These are phyloP conservation scores for Begonia fuchsioides DNA, from an alignment of 306 rosid genomes.

Conservation along the genomic window DNA sequence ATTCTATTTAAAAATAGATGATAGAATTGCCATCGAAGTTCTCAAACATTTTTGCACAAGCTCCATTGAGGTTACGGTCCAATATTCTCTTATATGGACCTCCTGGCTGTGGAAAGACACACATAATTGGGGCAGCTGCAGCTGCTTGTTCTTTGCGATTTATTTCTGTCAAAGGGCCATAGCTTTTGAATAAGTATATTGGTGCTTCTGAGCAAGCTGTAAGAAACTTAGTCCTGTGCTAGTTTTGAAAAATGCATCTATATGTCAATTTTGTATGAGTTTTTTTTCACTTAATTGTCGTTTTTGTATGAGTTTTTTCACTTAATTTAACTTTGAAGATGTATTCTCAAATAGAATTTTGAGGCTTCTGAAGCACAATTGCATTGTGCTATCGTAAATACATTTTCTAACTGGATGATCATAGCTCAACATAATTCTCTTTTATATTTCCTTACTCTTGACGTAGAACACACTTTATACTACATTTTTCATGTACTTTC, in stretches of 20 bases:
- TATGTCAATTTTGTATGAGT: no score
- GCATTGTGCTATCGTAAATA: no score
- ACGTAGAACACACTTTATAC: no score
- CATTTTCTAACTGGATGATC: no score
- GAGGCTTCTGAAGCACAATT: no score
- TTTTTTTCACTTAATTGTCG: no score
- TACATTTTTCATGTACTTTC: no score
- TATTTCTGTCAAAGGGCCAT: conserved; percentile 90
- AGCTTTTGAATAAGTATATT: conserved; percentile 82
- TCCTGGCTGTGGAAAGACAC: conserved; percentile 98
- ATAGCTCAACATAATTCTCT: no score
- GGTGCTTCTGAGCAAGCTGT: conserved; percentile 99
- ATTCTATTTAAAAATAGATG: conserved; percentile 30
- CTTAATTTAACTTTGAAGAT: no score
- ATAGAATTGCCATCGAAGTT: conserved; percentile 88
- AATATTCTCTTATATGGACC: conserved; percentile 91
- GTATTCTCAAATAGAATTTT: no score
- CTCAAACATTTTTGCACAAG: conserved; percentile 70
- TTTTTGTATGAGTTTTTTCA: no score
- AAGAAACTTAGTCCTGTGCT: conserved; percentile 22
- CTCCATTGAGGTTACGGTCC: conserved; percentile 88
- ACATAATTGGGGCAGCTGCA: conserved; percentile 92
- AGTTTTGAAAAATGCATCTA: conserved; percentile 63
- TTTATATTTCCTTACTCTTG: no score
- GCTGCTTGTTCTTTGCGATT: conserved; percentile 85